Conservation (phyloP, 2,329 filamentous ascomycete genomes). For the Chrysoporthe cubensis region DNA sequence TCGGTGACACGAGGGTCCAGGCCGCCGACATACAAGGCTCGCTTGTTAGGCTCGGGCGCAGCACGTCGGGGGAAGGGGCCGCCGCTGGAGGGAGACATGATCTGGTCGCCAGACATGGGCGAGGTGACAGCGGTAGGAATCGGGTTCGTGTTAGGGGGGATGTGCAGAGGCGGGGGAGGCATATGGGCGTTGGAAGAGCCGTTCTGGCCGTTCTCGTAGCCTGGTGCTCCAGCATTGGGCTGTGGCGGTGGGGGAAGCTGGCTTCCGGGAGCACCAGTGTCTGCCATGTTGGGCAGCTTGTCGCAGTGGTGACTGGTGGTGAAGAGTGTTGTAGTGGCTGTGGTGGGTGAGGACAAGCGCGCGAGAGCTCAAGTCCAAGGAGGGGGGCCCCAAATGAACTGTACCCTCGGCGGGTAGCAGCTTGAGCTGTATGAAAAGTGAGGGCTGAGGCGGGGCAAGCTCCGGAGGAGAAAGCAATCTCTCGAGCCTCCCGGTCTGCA, state of each 20-base stretch:
- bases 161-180: conserved; percentile 89
- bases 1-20: conserved; percentile 94
- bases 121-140: conserved; percentile 92
- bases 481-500: conserved; percentile 7
- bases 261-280: conserved; percentile 67
- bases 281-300: conserved; percentile 67
- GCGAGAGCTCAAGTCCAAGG: conserved; percentile 11
- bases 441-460: conserved; percentile 6
- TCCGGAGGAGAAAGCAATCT: conserved; percentile 7
- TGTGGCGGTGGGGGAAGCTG: conserved; percentile 74
- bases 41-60: conserved; percentile 97
- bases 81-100: conserved; percentile 85
- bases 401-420: neutral
- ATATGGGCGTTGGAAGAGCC: conserved; percentile 76
- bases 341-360: neutral
- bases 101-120: conserved; percentile 71
- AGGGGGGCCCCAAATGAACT: neutral
- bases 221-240: conserved; percentile 70
- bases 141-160: conserved; percentile 94
- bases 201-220: conserved; percentile 71
- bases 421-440: conserved; percentile 5
- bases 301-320: conserved; percentile 1
- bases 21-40: conserved; percentile 93
- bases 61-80: conserved; percentile 84
- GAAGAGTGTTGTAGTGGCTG: neutral